Conservation (phyloP, 2,329 filamentous ascomycete species). For the Monilinia aucupariae region DNA sequence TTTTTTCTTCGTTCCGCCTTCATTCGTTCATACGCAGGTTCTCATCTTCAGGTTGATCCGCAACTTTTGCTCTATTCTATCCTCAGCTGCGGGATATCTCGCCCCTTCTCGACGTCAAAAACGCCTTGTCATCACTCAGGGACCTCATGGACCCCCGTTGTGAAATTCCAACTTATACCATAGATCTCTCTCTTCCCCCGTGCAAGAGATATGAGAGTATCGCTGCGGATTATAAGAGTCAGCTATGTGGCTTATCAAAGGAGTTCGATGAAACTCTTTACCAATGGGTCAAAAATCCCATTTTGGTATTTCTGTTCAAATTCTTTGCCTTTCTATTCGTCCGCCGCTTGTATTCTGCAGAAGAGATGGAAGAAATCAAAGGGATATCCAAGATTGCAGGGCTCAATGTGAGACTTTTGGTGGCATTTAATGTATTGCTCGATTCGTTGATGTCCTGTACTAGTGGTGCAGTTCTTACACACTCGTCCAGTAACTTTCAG, state of each 20-base stretch:
- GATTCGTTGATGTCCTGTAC: constrained; percentile 63
- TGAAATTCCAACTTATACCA: constrained; percentile 39
- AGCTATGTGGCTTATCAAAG: constrained; percentile 40
- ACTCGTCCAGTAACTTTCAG: constrained; percentile 19
- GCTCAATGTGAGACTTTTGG: constrained; percentile 53
- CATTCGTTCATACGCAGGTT: not conserved
- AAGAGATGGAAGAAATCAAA: constrained; percentile 56
- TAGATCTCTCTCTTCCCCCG: constrained; percentile 51
- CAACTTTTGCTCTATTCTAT: not conserved
- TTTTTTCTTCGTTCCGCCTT: not conserved
- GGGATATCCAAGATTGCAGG: constrained; percentile 49
- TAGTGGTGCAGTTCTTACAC: constrained; percentile 44
- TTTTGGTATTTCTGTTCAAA: constrained; percentile 31
- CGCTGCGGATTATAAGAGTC: constrained; percentile 41
- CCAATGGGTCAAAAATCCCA: constrained; percentile 23
- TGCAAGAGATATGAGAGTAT: constrained; percentile 46
- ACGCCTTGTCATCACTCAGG: not conserved
- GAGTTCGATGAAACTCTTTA: constrained; percentile 49
- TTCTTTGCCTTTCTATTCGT: constrained; percentile 44
- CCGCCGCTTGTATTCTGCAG: constrained; percentile 45
- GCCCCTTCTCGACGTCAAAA: not conserved
- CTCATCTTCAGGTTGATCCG: not conserved
- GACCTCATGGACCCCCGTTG: not conserved
- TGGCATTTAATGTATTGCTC: constrained; percentile 57
- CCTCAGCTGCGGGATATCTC: not conserved